Percentiles rank a stretch among this genome's conserved stretches.
These are phyloP conservation scores for Przewalskia tangutica DNA, from an alignment of 257 asterid species.

Conservation along the genomic window DNA sequence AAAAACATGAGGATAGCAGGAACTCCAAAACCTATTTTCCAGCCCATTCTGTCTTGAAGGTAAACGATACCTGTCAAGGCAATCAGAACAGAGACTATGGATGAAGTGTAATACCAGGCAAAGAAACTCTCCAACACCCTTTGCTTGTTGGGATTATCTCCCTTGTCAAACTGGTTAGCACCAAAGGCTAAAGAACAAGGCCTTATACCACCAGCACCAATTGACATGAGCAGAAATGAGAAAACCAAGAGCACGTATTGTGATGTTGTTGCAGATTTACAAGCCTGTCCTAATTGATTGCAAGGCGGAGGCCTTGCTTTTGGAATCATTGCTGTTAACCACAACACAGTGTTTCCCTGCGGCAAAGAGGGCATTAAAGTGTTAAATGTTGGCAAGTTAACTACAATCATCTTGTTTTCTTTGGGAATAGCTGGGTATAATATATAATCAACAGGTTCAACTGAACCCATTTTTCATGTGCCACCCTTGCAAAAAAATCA, in stretches of 20 bases:
- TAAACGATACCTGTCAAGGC: constrained; percentile 50
- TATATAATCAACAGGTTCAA: background rate
- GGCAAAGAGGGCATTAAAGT: background rate
- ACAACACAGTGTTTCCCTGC: constrained; percentile 47
- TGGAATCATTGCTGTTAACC: constrained; percentile 58
- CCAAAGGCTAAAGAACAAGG: constrained; percentile 67
- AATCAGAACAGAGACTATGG: constrained; percentile 33
- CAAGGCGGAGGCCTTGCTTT: constrained; percentile 44
- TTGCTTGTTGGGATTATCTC: constrained; percentile 18
- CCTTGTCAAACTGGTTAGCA: constrained; percentile 45
- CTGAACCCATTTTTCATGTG: background rate
- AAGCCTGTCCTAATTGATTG: constrained; percentile 13
- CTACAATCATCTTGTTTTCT: background rate
- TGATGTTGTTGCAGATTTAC: constrained; percentile 27
- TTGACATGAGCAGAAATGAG: constrained; percentile 42
- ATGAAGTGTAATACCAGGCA: constrained; percentile 54
- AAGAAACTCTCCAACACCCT: constrained; percentile 43
- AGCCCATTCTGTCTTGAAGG: constrained; percentile 51
- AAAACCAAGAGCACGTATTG: constrained; percentile 28
- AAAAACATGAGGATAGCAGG: constrained; percentile 47
- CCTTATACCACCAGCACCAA: constrained; percentile 71
- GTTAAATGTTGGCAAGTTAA: background rate
- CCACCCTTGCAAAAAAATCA: background rate
- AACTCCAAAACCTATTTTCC: constrained; percentile 59
- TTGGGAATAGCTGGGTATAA: background rate